Evolutionary conservation across 164 flowering plant genomes (phyloP), one percentile per base, ranked within the genome.

Genomic region (Sedum album): DNA sequence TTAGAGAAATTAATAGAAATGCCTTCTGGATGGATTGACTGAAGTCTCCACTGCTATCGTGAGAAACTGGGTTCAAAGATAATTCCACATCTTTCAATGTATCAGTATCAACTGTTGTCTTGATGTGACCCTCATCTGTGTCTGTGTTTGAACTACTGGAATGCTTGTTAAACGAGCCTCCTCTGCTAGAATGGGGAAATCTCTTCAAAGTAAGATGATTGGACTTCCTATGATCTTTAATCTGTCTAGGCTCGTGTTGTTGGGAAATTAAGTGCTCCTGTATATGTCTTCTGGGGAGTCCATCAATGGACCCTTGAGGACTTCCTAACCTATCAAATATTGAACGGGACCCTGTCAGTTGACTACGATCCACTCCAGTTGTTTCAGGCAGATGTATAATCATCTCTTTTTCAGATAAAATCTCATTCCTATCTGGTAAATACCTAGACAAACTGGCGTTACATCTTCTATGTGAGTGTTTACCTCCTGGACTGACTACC

Each of bases 1-100:
- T 71, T 66, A 73, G 80, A 17, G 76, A 72, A 63, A 71, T 82
- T 44, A 36, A 44, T 41, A 80, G 69, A 72, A 82, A 83, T 20
- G 72, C 75, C 42, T 70, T 68, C 36, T 75, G 65, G 14, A 82
- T 77, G 69, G 71, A 28, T 69, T 77, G 72, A 67, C 76, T 77
- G 53, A 82, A 82, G 51, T 78, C 82, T 46, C 78, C 82, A 30
- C 82, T 74, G 23, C 74, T 75, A 70, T 83, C 82, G 44, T 68
- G 25, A 44, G 75, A 74, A 25, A 69, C 79, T 65, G 77, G 31
- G 6, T 72, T 73, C 15, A 46, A 44, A 73, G 71, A 31, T 65
- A 35, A 26, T 33, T 2, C 61, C 72, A 35, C 42, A 39, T 76
- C 70, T 36, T 72, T 73, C 21, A 75, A 51, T 60, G 39, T 30